phyloP scores from a whole-genome alignment of 2,329 filamentous ascomycete genomes.

The Sclerotinia sclerotiorum region DNA sequence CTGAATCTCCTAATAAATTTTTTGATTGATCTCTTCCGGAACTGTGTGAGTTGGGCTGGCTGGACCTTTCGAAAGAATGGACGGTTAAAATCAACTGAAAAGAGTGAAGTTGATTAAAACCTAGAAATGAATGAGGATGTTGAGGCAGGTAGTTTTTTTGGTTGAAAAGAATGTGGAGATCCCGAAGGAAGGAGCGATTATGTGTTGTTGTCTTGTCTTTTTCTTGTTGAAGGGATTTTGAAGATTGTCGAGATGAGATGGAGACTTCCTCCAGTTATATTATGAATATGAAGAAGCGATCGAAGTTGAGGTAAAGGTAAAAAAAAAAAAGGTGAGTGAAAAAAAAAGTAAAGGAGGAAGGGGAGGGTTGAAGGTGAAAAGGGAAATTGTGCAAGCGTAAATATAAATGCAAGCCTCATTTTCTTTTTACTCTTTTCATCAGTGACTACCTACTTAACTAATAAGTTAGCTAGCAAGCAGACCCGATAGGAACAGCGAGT shows the following conservation, averaged over 20 bases:
- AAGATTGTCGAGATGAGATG: neutral
- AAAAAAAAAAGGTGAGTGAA: neutral
- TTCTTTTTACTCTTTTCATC: neutral
- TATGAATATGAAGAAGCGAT: slow-evolving; percentile 15
- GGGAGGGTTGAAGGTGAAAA: neutral
- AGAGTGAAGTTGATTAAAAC: slow-evolving; percentile 46
- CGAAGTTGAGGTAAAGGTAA: slow-evolving; percentile 17
- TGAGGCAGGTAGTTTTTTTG: neutral
- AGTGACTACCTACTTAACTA: neutral
- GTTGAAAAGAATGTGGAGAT: slow-evolving; percentile 40
- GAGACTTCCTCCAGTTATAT: slow-evolving; percentile 16
- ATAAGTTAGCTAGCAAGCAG: neutral
- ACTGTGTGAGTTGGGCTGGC: slow-evolving; percentile 4
- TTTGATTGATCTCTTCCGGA: slow-evolving; percentile 6
- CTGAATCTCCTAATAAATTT: slow-evolving; percentile 7
- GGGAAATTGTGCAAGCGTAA: slow-evolving; percentile 5
- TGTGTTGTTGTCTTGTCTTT: slow-evolving; percentile 4
- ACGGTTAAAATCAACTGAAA: slow-evolving; percentile 44
- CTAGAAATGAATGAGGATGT: slow-evolving; percentile 24
- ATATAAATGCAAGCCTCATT: slow-evolving; percentile 7
- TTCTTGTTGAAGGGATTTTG: slow-evolving; percentile 11
- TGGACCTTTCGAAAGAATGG: slow-evolving; percentile 39
- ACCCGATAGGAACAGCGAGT: neutral
- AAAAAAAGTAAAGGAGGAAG: neutral
- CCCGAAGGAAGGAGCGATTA: slow-evolving; percentile 39